Base-by-base conservation (phyloP, 1,284 basidiomycete species). In the Ceratorhiza oryzae-sativae region DNA sequence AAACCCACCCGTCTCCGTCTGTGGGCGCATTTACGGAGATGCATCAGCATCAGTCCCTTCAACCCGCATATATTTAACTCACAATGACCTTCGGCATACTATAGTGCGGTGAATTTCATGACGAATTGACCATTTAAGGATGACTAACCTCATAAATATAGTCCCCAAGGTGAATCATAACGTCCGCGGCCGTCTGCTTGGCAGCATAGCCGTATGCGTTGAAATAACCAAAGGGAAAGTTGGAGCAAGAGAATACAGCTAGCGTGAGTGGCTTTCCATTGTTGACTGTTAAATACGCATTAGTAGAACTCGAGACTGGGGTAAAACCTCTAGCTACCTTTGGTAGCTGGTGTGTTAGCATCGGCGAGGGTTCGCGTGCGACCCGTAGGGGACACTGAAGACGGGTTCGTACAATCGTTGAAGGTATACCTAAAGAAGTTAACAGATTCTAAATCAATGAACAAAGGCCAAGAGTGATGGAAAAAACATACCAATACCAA, bases 141-240 rank as follows among this genome's bases (percentile, higher is more conserved):
- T 36, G 1, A 42, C 65, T 4, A 34, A 70, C 65, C 65, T 70
- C 65, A 41, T 70, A 70, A 72, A 86, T 87, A 78, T 89, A 90
- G 79, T 89, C 88, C 13, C 88, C 88, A 30, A 90, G 82, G 76
- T 90, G 88, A 51, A 89, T 77, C 73, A 87, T 88, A 59, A 87
- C 80, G 76, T 90, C 88, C 2, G 87, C 83, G 30, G 82, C 82
- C 12, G 86, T 85, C 75, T 87, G 86, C 68, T 84, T 84, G 23
- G 86, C 84, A 0, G 87, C 87, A 58, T 85, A 82, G 9, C 86
- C 85, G 77, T 90, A 91, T 13, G 88, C 87, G 77, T 89, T 89
- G 82, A 90, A 90, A 79, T 84, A 89, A 0, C 89, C 89, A 83
- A 78, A 77, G 42, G 75, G 76, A 46, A 83, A 85, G 71, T 85